A percentile compares a stretch with the other conserved stretches of the same genome.
phyloP scores from a whole-genome alignment of 176 grass and related monocot species.

The Bothriochloa decipiens region DNA sequence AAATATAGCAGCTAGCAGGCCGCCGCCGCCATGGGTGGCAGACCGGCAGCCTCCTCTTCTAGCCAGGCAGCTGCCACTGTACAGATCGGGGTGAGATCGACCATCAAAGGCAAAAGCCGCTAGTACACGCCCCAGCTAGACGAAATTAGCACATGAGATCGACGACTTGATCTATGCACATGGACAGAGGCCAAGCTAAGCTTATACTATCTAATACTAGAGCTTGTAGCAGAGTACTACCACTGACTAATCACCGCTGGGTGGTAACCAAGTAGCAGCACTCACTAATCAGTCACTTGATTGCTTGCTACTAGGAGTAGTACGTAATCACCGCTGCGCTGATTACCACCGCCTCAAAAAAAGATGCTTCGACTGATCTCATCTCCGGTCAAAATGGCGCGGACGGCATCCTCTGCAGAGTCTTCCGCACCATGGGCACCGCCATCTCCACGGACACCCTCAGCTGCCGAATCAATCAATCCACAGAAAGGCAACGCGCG shows the following conservation, averaged over 20 bases:
- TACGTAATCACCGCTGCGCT: background rate
- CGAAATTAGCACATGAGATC: background rate
- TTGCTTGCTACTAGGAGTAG: background rate
- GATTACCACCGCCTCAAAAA: background rate
- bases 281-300: conserved; percentile 25
- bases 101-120: background rate
- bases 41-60: background rate
- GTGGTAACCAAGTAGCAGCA: background rate
- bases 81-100: background rate
- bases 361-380: background rate
- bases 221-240: background rate
- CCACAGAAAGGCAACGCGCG: background rate
- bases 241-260: background rate
- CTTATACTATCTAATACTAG: no score
- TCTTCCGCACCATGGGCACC: conserved; percentile 44
- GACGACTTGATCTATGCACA: background rate
- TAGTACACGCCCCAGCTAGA: background rate
- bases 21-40: background rate
- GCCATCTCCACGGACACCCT: conserved; percentile 42
- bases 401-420: conserved; percentile 49
- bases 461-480: conserved; percentile 38
- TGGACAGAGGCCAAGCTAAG: background rate
- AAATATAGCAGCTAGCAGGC: background rate
- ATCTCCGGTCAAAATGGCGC: conserved; percentile 41
- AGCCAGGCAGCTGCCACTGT: conserved; percentile 22